These are phyloP conservation scores for Phialemonium atrogriseum DNA, from an alignment of 2,329 filamentous ascomycete genomes.

Conservation along the genomic window DNA sequence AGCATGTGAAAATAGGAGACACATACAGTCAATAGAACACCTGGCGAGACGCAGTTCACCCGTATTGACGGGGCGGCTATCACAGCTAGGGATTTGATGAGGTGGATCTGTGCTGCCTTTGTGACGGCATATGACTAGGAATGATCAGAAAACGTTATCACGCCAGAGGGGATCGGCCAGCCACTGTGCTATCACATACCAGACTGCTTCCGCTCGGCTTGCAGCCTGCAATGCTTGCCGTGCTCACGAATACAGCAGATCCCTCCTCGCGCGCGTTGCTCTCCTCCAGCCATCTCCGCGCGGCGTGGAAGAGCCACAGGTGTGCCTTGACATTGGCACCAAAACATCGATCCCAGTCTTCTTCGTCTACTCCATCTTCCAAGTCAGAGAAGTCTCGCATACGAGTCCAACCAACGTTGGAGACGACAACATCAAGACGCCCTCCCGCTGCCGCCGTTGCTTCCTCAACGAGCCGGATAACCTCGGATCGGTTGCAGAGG, in stretches of 20 bases:
- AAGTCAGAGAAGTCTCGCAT: constrained; percentile 36
- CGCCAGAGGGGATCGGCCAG: not conserved
- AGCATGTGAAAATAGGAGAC: no score
- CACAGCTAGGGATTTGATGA: constrained; percentile 44
- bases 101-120: constrained; percentile 62
- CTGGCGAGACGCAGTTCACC: constrained; percentile 52
- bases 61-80: constrained; percentile 46
- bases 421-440: constrained; percentile 70
- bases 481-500: constrained; percentile 50
- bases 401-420: constrained; percentile 57
- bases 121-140: constrained; percentile 63
- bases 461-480: constrained; percentile 49
- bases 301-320: constrained; percentile 50
- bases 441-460: constrained; percentile 52
- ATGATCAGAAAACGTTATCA: not conserved
- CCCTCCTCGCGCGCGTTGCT: no score
- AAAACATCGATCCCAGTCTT: constrained; percentile 52
- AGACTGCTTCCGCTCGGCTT: constrained; percentile 54
- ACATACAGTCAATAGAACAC: constrained; percentile 38
- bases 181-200: constrained; percentile 18
- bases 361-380: constrained; percentile 45
- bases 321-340: constrained; percentile 57
- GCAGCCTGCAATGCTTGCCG: constrained; percentile 56
- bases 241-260: constrained; percentile 55
- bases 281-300: constrained; percentile 44